Evolutionary conservation across 768 basidiomycete genomes (phyloP).

Genomic region (Chalciporus piperatus): DNA sequence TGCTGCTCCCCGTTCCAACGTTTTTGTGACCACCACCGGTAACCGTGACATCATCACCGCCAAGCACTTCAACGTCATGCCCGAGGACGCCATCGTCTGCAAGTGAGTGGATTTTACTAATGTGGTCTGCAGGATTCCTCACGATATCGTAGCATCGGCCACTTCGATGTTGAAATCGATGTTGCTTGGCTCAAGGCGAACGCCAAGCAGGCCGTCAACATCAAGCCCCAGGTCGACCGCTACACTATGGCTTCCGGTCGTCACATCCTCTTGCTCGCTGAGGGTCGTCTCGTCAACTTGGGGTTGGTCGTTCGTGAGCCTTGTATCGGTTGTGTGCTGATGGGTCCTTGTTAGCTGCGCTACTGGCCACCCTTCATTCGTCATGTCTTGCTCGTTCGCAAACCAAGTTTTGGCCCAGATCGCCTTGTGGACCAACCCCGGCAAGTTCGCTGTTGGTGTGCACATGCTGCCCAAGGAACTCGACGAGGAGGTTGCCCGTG

Average conservation of each 20-base stretch:
- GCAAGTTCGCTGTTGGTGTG: conserved; percentile 93
- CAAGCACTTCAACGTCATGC: conserved; percentile 92
- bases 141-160: conserved; percentile 59
- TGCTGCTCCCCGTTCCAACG: conserved; percentile 80
- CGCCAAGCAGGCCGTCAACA: conserved; percentile 76
- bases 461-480: conserved; percentile 99
- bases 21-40: conserved; percentile 98
- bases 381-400: conserved; percentile 99
- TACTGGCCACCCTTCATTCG: conserved; percentile 98
- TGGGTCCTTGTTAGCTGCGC: conserved; percentile 60
- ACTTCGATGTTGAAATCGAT: conserved; percentile 90
- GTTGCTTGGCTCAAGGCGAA: conserved; percentile 98
- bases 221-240: conserved; percentile 99
- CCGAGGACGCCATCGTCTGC: conserved; percentile 97
- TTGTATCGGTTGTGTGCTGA: conserved; percentile 2
- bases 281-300: conserved; percentile 98
- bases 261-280: conserved; percentile 95
- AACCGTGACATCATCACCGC: conserved; percentile 96
- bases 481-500: conserved; percentile 98
- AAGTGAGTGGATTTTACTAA: conserved; percentile 57
- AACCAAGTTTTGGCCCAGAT: conserved; percentile 99
- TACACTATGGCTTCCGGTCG: conserved; percentile 90
- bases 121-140: conserved; percentile 7
- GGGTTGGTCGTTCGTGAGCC: conserved; percentile 50
- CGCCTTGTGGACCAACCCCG: conserved; percentile 91